Conservation (phyloP, 768 basidiomycete genomes). For the Nevesoporus exiguus region DNA sequence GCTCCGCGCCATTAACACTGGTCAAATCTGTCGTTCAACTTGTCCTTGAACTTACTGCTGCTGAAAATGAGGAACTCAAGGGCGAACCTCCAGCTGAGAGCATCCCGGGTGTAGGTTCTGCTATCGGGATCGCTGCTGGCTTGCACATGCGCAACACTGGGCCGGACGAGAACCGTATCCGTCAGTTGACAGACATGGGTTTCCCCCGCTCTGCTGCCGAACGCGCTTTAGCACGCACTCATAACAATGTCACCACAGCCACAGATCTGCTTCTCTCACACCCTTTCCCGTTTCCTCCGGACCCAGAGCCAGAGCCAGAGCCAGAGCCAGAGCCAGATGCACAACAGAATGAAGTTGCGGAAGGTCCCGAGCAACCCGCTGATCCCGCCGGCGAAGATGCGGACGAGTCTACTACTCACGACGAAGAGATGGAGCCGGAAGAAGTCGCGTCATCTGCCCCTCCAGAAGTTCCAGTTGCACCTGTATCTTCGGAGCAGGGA, state of each 20-base stretch:
- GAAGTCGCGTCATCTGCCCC: conserved; percentile 15
- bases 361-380: conserved; percentile 24
- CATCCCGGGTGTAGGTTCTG: conserved; percentile 31
- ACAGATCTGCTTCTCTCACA: conserved; percentile 83
- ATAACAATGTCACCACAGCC: conserved; percentile 87
- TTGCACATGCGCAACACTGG: conserved; percentile 38
- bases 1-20: conserved; percentile 68
- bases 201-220: conserved; percentile 88
- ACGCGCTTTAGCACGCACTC: conserved; percentile 75
- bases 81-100: conserved; percentile 40
- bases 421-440: conserved; percentile 30
- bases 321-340: conserved; percentile 33
- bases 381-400: conserved; percentile 29
- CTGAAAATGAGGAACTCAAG: conserved; percentile 73
- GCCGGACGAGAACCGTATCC: conserved; percentile 75
- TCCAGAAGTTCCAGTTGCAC: conserved; percentile 12
- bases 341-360: conserved; percentile 13
- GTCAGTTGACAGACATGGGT: conserved; percentile 93
- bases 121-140: conserved; percentile 31
- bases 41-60: conserved; percentile 77
- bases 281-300: conserved; percentile 73
- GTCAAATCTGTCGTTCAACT: conserved; percentile 72
- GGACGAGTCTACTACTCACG: conserved; percentile 19
- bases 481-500: conserved; percentile 25
- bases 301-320: conserved; percentile 48